Conservation (phyloP, 495 filamentous ascomycete species). For the Schizothecium vesticola region DNA sequence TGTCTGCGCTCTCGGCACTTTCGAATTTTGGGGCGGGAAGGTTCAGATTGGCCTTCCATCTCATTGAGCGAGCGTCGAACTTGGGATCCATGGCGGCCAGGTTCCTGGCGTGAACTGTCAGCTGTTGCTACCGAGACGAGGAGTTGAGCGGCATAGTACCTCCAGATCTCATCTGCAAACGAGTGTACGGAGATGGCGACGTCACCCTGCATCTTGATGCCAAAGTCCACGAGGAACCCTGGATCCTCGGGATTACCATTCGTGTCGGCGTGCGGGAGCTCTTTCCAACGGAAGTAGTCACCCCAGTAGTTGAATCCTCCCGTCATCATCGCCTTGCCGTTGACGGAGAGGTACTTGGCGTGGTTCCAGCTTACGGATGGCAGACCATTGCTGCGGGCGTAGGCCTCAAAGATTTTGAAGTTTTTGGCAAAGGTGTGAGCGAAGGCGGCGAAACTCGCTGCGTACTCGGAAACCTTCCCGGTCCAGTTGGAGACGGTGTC, state of each 20-base stretch:
- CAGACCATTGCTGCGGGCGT: no score
- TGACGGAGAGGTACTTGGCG: not conserved
- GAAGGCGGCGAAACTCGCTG: no score
- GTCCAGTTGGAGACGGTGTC: no score
- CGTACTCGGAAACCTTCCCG: no score
- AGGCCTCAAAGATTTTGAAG: no score
- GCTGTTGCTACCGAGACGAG: not conserved
- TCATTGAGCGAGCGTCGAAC: not conserved
- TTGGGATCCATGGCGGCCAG: not conserved
- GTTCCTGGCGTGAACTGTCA: not conserved
- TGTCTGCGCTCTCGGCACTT: not conserved
- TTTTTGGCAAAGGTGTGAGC: no score
- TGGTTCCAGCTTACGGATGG: not conserved
- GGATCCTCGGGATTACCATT: no score
- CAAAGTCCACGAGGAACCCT: not conserved
- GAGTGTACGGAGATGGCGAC: not conserved
- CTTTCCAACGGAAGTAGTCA: not conserved
- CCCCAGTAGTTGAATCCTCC: not conserved
- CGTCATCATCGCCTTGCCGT: slow-evolving; percentile 1
- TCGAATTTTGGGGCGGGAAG: not conserved
- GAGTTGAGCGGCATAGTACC: not conserved
- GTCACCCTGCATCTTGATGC: slow-evolving; percentile 4
- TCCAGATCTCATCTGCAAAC: slow-evolving; percentile 1
- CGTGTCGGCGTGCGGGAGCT: not conserved
- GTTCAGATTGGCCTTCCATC: not conserved